Evolutionary conservation across 2,329 filamentous ascomycete genomes (phyloP), one percentile per base, ranked within the genome.

Genomic region (Colletotrichum abscissum): DNA sequence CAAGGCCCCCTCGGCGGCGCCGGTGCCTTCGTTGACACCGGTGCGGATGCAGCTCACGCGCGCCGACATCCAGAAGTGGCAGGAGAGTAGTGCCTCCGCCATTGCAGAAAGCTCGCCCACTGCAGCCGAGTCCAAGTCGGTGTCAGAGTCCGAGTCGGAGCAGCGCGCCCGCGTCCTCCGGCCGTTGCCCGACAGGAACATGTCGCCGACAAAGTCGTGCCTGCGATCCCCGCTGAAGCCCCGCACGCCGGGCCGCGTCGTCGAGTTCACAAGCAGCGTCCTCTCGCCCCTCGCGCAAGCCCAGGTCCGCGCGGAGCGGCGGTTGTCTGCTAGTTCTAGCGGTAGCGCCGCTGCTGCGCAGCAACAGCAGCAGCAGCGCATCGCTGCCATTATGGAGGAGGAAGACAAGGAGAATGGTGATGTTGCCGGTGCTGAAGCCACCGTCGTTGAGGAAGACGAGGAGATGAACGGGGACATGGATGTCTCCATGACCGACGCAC

Each of bases 161-260:
- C 82, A 80, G 3, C 83, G 82, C 4, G 77, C 83, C 3, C 83
- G 82, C 4, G 77, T 84, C n/a, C 84, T 88, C 26, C 85, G 86
- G 7, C 86, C 87, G 2, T 81, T 86, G 4, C 88, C 88, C 14
- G 83, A 86, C 64, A 86, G 84, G 73, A 83, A 85, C n/a, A 85
- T 86, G 5, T 91, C 89, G 1, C 89, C 89, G 0, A 83, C 80
- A 9, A 91, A 91, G 77, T 91, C 89, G 1, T 88, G 85, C 75
- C 80, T 91, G 28, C 86, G 89, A 22, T 90, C 89, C 4, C 88
- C 89, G 0, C 78, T 89, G 22, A 91, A 91, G 76, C 86, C 88
- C 4, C 89, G 86, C 74, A 90, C 88, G 2, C 88, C 88, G 0
- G 89, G 89, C 5, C 86, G 88, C 0, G 87, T 91, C 0, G 89